phyloP scores from a whole-genome alignment of 73 alveolate species.

The Tetrahymena elliotti region DNA sequence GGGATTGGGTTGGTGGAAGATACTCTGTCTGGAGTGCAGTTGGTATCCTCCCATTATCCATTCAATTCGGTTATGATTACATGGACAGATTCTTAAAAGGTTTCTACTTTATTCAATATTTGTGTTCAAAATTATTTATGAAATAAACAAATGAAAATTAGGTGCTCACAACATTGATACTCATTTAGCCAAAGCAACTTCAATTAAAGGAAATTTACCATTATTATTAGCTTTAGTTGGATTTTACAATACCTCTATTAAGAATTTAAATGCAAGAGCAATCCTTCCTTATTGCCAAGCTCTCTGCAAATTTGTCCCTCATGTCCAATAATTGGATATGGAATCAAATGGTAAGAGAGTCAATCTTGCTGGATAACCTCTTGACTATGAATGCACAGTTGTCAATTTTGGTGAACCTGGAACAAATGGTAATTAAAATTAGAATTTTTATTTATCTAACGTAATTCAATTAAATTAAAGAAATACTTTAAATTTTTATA shows the following conservation, averaged over 20 bases:
- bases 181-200: slow-evolving; percentile 18
- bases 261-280: slow-evolving; percentile 50
- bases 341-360: slow-evolving; percentile 70
- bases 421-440: slow-evolving; percentile 28
- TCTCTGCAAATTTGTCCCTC: slow-evolving; percentile 55
- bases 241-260: slow-evolving; percentile 43
- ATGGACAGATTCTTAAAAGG: slow-evolving; percentile 16
- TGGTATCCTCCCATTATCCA: slow-evolving; percentile 89
- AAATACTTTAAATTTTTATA: not conserved
- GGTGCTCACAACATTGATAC: slow-evolving; percentile 4
- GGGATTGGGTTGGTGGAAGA: slow-evolving; percentile 99
- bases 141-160: not conserved
- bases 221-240: slow-evolving; percentile 36
- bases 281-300: slow-evolving; percentile 73
- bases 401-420: slow-evolving; percentile 79
- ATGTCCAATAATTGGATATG: slow-evolving; percentile 66
- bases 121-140: too few relatives aligned
- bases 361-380: slow-evolving; percentile 16
- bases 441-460: not conserved
- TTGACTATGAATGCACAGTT: slow-evolving; percentile 42
- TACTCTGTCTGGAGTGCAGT: slow-evolving; percentile 94
- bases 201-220: slow-evolving; percentile 11
- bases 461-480: too few relatives aligned
- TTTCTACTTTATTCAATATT: not conserved
- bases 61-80: slow-evolving; percentile 70